Percentiles rank a stretch among this genome's conserved stretches.
phyloP scores from a whole-genome alignment of 2,329 filamentous ascomycete species.

The Ilyonectria sp. region DNA sequence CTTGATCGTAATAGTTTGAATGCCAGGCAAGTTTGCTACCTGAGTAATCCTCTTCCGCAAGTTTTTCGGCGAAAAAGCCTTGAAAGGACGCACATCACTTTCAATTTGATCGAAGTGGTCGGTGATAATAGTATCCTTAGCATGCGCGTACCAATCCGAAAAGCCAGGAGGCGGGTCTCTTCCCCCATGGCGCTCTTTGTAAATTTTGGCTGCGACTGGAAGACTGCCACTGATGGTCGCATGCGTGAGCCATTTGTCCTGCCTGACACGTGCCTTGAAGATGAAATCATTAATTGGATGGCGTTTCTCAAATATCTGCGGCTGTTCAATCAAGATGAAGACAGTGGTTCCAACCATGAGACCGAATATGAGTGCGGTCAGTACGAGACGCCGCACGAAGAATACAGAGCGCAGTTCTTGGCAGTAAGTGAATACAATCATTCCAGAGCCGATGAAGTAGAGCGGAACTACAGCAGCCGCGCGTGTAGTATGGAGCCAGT shows the following conservation, averaged over 20 bases:
- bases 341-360: slow-evolving; percentile 57
- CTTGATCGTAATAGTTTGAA: slow-evolving; percentile 71
- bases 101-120: slow-evolving; percentile 88
- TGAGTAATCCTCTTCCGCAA: slow-evolving; percentile 73
- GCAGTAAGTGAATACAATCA: slow-evolving; percentile 60
- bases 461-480: slow-evolving; percentile 56
- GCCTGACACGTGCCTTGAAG: slow-evolving; percentile 62
- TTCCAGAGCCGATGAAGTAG: slow-evolving; percentile 57
- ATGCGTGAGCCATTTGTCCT: slow-evolving; percentile 65
- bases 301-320: slow-evolving; percentile 47
- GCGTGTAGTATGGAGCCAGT: slow-evolving; percentile 62
- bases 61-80: slow-evolving; percentile 77
- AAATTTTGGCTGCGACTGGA: slow-evolving; percentile 63
- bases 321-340: slow-evolving; percentile 52
- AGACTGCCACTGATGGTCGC: slow-evolving; percentile 64
- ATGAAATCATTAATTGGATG: slow-evolving; percentile 67
- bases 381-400: slow-evolving; percentile 58
- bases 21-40: slow-evolving; percentile 58
- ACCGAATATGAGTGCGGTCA: slow-evolving; percentile 57
- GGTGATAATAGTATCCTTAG: slow-evolving; percentile 79
- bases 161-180: slow-evolving; percentile 85
- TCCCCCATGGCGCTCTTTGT: slow-evolving; percentile 69
- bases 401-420: slow-evolving; percentile 61
- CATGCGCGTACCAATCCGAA: slow-evolving; percentile 87
- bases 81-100: slow-evolving; percentile 82